These are phyloP conservation scores for Sclerotinia sclerotiorum DNA, from an alignment of 2,329 filamentous ascomycete species.

Conservation along the genomic window DNA sequence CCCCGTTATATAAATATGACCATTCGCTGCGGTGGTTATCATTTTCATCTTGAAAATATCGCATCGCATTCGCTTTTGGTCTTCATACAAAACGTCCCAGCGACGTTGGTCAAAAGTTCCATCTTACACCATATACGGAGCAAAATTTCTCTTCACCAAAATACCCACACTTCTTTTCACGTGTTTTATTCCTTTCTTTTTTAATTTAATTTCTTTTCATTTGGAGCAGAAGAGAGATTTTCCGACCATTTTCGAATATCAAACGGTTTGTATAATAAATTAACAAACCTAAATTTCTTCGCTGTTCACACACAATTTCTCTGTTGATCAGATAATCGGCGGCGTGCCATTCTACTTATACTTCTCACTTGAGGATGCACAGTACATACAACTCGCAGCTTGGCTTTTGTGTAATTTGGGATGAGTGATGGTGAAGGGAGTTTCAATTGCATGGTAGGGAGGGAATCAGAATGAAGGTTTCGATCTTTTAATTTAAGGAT, in stretches of 20 bases:
- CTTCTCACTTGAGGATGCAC: background rate
- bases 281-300: background rate
- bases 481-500: constrained; percentile 6
- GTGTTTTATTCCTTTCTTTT: background rate
- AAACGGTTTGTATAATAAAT: constrained; percentile 20
- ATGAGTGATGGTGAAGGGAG: background rate
- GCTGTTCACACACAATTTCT: constrained; percentile 5
- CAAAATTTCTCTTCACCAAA: constrained; percentile 11
- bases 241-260: background rate
- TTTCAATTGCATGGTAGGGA: constrained; percentile 7
- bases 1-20: constrained; percentile 6
- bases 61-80: constrained; percentile 3
- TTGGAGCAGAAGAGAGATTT: background rate
- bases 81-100: constrained; percentile 3
- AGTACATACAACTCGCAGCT: background rate
- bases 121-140: constrained; percentile 10
- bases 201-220: constrained; percentile 6
- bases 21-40: constrained; percentile 10
- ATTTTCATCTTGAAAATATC: background rate
- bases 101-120: constrained; percentile 9
- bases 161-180: constrained; percentile 16
- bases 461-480: background rate
- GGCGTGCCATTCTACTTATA: background rate
- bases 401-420: constrained; percentile 3
- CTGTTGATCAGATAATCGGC: background rate